Percentiles rank a stretch among this genome's conserved stretches.
These are phyloP conservation scores for Auricularia sp. DNA, from an alignment of 768 basidiomycete genomes.

Conservation along the genomic window DNA sequence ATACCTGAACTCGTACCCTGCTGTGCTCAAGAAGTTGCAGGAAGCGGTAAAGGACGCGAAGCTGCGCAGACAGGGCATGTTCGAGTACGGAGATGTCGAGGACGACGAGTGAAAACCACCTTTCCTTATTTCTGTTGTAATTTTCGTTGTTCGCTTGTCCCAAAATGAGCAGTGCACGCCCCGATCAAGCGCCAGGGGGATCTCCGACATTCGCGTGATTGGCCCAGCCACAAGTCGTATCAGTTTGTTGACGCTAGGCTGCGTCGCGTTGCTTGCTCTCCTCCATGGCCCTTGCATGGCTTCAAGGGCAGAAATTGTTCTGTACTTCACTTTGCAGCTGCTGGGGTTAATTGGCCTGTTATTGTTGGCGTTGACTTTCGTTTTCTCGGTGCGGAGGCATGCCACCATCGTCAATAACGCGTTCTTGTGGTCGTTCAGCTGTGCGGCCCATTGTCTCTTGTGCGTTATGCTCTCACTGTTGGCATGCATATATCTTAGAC, in stretches of 20 bases:
- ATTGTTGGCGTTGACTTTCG: background rate
- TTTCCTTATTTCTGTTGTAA: background rate
- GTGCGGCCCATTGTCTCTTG: background rate
- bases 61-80: constrained; percentile 69
- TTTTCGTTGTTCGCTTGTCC: background rate
- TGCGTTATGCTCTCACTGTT: background rate
- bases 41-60: constrained; percentile 56
- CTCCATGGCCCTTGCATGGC: too few species aligned
- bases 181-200: background rate
- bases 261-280: too few species aligned
- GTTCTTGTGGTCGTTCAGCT: background rate
- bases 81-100: constrained; percentile 85
- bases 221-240: too few species aligned
- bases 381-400: background rate
- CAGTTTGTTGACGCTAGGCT: too few species aligned
- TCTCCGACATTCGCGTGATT: background rate
- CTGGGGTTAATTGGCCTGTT: background rate
- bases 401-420: background rate
- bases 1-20: constrained; percentile 63
- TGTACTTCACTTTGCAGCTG: background rate
- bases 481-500: background rate
- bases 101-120: constrained; percentile 47
- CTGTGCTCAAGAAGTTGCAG: constrained; percentile 55
- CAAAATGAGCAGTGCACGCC: background rate
- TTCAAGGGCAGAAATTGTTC: too few species aligned